These are phyloP conservation scores for Leptographium flavum DNA, from an alignment of 2,329 filamentous ascomycete genomes.

Conservation along the genomic window DNA sequence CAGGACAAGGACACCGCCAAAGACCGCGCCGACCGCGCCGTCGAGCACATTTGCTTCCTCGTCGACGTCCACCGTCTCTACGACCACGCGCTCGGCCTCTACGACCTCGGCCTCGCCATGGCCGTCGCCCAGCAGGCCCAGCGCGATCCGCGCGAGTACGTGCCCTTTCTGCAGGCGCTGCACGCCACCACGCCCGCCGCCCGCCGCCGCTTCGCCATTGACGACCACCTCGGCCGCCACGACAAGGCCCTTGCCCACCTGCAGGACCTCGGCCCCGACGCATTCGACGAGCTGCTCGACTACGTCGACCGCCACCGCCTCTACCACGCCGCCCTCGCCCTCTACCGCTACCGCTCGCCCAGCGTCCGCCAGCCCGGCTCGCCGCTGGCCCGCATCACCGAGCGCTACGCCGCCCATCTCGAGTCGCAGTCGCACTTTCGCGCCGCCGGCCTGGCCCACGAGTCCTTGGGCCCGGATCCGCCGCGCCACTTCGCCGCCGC, in stretches of 20 bases:
- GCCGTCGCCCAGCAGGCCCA: slow-evolving; percentile 92
- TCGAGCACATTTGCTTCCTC: slow-evolving; percentile 95
- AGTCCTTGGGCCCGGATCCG: slow-evolving; percentile 46
- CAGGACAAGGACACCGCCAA: too few relatives aligned
- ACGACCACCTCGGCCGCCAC: slow-evolving; percentile 68
- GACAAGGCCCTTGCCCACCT: slow-evolving; percentile 68
- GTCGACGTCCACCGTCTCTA: slow-evolving; percentile 88
- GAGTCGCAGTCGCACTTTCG: slow-evolving; percentile 61
- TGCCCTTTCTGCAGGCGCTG: slow-evolving; percentile 82
- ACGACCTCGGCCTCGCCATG: slow-evolving; percentile 79
- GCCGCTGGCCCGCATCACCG: slow-evolving; percentile 49
- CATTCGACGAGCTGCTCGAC: slow-evolving; percentile 61
- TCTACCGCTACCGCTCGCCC: slow-evolving; percentile 71
- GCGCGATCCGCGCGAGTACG: slow-evolving; percentile 86
- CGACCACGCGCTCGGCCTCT: slow-evolving; percentile 77
- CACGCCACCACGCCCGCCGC: slow-evolving; percentile 53
- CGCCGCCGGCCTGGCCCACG: slow-evolving; percentile 82
- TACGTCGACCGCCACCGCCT: slow-evolving; percentile 72
- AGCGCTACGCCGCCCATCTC: slow-evolving; percentile 67
- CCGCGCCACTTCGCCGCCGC: slow-evolving; percentile 50
- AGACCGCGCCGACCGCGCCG: slow-evolving; percentile 72
- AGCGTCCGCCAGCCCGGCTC: too few relatives aligned
- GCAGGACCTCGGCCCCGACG: slow-evolving; percentile 43
- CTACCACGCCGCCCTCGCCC: slow-evolving; percentile 60
- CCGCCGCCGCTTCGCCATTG: slow-evolving; percentile 69